Percentiles rank a stretch among this genome's conserved stretches.
These are phyloP conservation scores for Arabidopsis thaliana DNA, from an alignment of 345 rosid species.

Conservation along the genomic window TAIR10.1 NC_003075.7:12592001-12592500, in stretches of 20 bases:
- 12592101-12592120: conserved; percentile 98
- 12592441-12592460: conserved; percentile 97
- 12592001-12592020: neutral
- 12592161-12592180: conserved; percentile 94
- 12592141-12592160: conserved; percentile 86
- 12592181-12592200: conserved; percentile 98
- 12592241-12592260: neutral
- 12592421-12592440: conserved; percentile 82
- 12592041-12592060: conserved; percentile 83
- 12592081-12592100: conserved; percentile 87
- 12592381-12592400: conserved; percentile 93
- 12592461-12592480: conserved; percentile 98
- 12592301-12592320: neutral
- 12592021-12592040: conserved; percentile 55
- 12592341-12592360: conserved; percentile 6
- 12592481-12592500: conserved; percentile 92
- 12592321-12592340: neutral
- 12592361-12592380: conserved; percentile 73
- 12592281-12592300: neutral
- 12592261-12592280: neutral
- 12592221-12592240: conserved; percentile 62
- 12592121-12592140: conserved; percentile 98
- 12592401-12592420: conserved; percentile 94
- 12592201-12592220: conserved; percentile 98
- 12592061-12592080: conserved; percentile 90